A percentile compares a stretch with the other conserved stretches of the same genome.
Evolutionary conservation across 2,329 filamentous ascomycete genomes (phyloP).

Genomic region (Lachnum nothofagi): DNA sequence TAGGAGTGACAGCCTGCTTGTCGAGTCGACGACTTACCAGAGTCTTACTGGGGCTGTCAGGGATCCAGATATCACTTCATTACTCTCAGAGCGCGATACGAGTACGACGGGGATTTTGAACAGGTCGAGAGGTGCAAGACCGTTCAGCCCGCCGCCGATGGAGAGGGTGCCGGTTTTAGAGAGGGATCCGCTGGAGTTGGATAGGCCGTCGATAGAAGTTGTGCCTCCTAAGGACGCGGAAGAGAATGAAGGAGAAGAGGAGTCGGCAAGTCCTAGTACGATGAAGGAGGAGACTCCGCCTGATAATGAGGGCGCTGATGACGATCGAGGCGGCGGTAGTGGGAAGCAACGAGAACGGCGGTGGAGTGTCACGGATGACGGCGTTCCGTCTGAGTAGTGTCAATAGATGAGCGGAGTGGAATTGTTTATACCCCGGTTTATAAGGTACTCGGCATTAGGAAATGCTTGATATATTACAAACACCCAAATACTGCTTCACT

Average conservation of each 20-base stretch:
- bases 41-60: constrained; percentile 48
- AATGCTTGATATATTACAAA: neutral
- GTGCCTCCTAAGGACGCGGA: constrained; percentile 17
- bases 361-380: constrained; percentile 31
- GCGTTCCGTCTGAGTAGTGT: constrained; percentile 17
- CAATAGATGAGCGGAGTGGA: neutral
- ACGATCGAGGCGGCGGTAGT: constrained; percentile 3
- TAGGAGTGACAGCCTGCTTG: constrained; percentile 50
- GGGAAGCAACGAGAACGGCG: constrained; percentile 21
- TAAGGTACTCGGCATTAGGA: neutral
- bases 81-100: constrained; percentile 44
- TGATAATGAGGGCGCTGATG: constrained; percentile 13
- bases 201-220: constrained; percentile 3
- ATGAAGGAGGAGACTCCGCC: neutral
- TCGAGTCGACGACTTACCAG: constrained; percentile 51
- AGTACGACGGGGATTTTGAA: constrained; percentile 37
- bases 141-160: constrained; percentile 54
- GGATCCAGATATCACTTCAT: constrained; percentile 41
- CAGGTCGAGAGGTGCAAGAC: constrained; percentile 48
- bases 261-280: neutral
- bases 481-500: too few species aligned
- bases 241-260: constrained; percentile 1
- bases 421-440: neutral
- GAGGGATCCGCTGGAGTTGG: constrained; percentile 7
- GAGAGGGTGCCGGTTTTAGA: constrained; percentile 11